Evolutionary conservation across 768 basidiomycete species (phyloP).

Genomic region (Rhodotorula diobovata): DNA sequence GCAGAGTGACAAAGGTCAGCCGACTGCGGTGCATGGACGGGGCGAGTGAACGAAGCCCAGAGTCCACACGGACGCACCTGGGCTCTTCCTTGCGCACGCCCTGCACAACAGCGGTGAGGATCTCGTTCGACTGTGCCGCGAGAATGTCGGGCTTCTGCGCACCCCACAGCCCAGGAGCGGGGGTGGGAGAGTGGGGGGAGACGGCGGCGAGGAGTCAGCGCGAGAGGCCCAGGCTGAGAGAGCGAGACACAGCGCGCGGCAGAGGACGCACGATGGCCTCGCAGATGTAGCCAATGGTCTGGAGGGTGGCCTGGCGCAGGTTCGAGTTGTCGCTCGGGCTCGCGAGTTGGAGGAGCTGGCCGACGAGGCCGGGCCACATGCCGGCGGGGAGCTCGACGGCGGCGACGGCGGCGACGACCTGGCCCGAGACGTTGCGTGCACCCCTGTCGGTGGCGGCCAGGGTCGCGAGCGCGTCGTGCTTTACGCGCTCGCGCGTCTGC

Average conservation of each 20-base stretch:
- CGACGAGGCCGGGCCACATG: constrained; percentile 80
- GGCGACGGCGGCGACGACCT: constrained; percentile 90
- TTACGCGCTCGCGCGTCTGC: constrained; percentile 71
- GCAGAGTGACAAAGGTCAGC: neutral
- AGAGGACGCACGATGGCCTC: constrained; percentile 76
- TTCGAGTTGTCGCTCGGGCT: constrained; percentile 59
- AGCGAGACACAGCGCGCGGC: neutral
- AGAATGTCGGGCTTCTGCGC: constrained; percentile 85
- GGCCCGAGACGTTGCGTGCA: constrained; percentile 81
- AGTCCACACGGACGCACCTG: constrained; percentile 43
- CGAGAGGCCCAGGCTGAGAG: constrained; percentile 15
- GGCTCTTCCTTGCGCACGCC: constrained; percentile 95
- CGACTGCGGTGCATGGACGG: neutral
- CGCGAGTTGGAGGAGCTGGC: constrained; percentile 77
- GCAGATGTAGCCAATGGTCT: constrained; percentile 95
- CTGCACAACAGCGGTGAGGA: constrained; percentile 95
- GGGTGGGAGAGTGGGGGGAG: neutral
- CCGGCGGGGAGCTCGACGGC: constrained; percentile 81
- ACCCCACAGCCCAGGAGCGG: no score
- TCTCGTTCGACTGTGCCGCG: constrained; percentile 85
- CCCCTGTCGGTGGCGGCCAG: constrained; percentile 67
- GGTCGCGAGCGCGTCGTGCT: constrained; percentile 75
- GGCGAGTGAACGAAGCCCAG: no score
- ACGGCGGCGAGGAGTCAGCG: no score
- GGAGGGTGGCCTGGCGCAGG: constrained; percentile 77